Base-by-base conservation (phyloP, 352 stramenopile genomes). In the Phytopythium vexans region DNA sequence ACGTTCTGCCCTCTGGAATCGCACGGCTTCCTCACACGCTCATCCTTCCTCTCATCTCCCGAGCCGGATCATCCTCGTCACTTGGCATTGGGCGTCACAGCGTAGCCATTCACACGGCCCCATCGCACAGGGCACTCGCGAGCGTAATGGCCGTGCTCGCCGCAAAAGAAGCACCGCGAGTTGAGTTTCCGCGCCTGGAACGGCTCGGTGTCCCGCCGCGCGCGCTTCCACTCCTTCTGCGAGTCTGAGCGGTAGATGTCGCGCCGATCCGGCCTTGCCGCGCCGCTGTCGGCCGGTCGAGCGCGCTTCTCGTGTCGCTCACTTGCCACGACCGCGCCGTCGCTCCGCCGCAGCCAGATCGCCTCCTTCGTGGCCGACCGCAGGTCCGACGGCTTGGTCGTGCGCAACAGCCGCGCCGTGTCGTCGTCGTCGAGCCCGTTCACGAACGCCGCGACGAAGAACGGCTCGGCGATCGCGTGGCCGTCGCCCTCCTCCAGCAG, bases 381-480 rank as follows among this genome's bases (percentile, higher is more conserved):
- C 4, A 68, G 60, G 42, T 63, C 54, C 40, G 52, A 6, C 0
- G 54, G 60, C 40, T 68, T 63, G 39, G 60, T 63, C 39, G 58
- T 49, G 11, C 41, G 40, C 6, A 67, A 49, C 36, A 68, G 37
- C 12, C 59, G 49, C 27, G 49, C 38, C 4, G 60, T 45, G 15
- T 68, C 47, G 38, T 52, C 38, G 33, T 46, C 56, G 40, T 50
- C 54, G 35, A 68, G 41, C 31, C 54, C 60, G 27, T 63, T 68
- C 49, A 68, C 63, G 27, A 68, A 68, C 16, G 54, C 60, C 49
- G 57, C 60, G 15, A 68, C 60, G 45, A 63, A 68, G 35, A 57
- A 68, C 10, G 49, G 40, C 34, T 68, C 60, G 1, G 54, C 54
- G 41, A 63, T 68, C 12, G 37, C 46, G 45, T 68, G 57, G 40